Conservation (phyloP, 331 rosid species). For the Cydonia oblonga region DNA sequence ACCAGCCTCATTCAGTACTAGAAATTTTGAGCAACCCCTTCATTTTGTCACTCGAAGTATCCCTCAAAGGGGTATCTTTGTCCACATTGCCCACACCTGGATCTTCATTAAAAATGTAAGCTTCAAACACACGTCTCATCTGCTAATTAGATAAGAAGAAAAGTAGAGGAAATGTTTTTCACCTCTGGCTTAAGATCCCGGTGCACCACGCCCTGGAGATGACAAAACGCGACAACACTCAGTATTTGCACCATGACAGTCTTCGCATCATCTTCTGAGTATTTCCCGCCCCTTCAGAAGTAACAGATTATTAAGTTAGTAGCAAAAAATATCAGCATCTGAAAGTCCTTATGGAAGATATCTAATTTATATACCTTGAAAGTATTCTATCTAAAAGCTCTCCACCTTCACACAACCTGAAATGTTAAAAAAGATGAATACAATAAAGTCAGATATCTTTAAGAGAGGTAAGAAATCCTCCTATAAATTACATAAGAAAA, state of each 20-base stretch:
- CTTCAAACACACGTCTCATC: background rate
- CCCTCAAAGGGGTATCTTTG: background rate
- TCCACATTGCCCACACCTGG: conserved; percentile 5
- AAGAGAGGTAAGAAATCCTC: conserved; percentile 3
- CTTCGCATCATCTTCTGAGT: conserved; percentile 96
- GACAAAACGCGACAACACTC: conserved; percentile 85
- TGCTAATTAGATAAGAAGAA: background rate
- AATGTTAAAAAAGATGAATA: conserved; percentile 6
- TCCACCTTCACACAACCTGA: conserved; percentile 99
- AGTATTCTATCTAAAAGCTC: conserved; percentile 95
- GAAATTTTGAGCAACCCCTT: background rate
- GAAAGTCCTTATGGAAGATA: conserved; percentile 12
- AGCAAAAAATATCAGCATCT: background rate
- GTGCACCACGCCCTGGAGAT: conserved; percentile 99
- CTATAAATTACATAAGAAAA: background rate
- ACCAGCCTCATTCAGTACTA: background rate
- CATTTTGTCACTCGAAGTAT: background rate
- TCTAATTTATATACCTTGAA: conserved; percentile 52
- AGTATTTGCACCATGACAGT: conserved; percentile 88
- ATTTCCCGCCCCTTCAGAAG: conserved; percentile 81
- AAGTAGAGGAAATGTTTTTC: conserved; percentile 7
- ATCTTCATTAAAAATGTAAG: background rate
- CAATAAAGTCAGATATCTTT: background rate
- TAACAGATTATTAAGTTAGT: conserved; percentile 18
- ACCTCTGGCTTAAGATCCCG: conserved; percentile 99